Evolutionary conservation across 2,329 filamentous ascomycete species (phyloP).

Genomic region (Botrytis fabae): DNA sequence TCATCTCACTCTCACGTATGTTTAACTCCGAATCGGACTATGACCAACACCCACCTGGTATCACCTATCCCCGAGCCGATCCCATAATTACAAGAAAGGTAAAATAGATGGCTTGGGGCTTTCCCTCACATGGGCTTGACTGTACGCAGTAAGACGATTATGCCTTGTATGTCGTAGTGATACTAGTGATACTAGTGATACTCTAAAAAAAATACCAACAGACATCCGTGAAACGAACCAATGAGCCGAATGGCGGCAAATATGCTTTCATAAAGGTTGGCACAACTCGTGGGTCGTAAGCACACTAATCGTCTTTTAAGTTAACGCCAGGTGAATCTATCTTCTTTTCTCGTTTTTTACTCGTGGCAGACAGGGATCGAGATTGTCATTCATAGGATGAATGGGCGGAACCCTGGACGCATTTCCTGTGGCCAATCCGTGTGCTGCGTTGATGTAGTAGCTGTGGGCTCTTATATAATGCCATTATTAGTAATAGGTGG

Average conservation of each 20-base stretch:
- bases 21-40: background rate
- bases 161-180: background rate
- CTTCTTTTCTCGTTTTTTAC: constrained; percentile 17
- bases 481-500: background rate
- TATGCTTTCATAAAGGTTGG: constrained; percentile 5
- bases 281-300: constrained; percentile 2
- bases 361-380: constrained; percentile 14
- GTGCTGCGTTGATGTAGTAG: background rate
- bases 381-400: background rate
- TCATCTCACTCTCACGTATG: background rate
- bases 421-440: background rate
- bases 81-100: background rate
- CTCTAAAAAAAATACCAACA: background rate
- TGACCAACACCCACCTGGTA: background rate
- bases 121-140: background rate
- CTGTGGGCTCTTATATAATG: background rate
- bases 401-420: background rate
- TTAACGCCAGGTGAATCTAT: constrained; percentile 8
- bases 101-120: background rate
- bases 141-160: constrained; percentile 10
- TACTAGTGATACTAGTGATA: background rate
- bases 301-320: constrained; percentile 1
- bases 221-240: background rate
- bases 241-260: background rate
- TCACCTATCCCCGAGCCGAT: constrained; percentile 6